These are phyloP conservation scores for Orychophragmus violaceus DNA, from an alignment of 345 rosid genomes.

Conservation along the genomic window DNA sequence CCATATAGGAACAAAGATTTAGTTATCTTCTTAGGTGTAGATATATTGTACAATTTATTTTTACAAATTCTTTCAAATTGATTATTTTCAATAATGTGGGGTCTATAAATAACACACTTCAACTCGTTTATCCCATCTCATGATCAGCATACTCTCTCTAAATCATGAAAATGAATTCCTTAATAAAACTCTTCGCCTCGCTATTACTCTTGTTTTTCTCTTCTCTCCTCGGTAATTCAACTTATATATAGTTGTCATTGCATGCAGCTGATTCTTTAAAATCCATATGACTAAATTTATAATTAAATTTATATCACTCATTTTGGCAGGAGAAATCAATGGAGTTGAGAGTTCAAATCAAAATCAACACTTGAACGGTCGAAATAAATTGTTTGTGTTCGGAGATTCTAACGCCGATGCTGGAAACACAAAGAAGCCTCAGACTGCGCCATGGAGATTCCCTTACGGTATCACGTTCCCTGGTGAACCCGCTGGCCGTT, in stretches of 20 bases:
- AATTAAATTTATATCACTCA: background rate
- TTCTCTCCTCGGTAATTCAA: background rate
- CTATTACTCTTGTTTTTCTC: background rate
- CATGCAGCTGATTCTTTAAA: background rate
- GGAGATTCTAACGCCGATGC: slow-evolving; percentile 57
- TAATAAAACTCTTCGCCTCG: background rate
- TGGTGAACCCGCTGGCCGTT: slow-evolving; percentile 49
- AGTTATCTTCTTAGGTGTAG: too few species aligned
- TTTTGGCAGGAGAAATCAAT: slow-evolving; percentile 8
- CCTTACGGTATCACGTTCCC: slow-evolving; percentile 56
- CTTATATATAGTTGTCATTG: background rate
- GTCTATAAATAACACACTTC: background rate
- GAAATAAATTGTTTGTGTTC: slow-evolving; percentile 42
- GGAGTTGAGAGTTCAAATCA: slow-evolving; percentile 3
- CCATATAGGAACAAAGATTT: too few species aligned
- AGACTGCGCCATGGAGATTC: slow-evolving; percentile 31
- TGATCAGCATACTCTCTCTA: background rate
- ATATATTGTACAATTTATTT: too few species aligned
- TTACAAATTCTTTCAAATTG: background rate
- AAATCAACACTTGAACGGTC: background rate
- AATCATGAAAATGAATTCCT: background rate
- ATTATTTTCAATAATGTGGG: background rate
- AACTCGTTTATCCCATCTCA: background rate
- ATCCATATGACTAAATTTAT: background rate
- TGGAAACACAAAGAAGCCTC: slow-evolving; percentile 33